These are phyloP conservation scores for Colletotrichum navitas DNA, from an alignment of 2,329 filamentous ascomycete species.

Conservation along the genomic window DNA sequence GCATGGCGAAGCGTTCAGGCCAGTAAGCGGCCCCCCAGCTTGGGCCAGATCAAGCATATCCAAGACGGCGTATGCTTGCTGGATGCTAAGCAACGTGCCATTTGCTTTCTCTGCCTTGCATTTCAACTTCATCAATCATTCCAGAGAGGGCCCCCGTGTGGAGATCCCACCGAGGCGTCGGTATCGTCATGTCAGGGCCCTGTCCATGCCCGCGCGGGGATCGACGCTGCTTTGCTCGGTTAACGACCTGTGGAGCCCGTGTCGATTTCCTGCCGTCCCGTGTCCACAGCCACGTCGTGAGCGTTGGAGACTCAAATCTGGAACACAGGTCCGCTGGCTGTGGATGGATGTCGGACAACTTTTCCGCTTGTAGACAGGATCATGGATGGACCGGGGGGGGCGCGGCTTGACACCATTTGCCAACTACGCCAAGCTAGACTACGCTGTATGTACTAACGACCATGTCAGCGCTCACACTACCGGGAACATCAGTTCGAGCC, in stretches of 20 bases:
- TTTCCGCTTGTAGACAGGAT: neutral
- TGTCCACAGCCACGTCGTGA: conserved; percentile 24
- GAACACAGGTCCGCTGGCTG: neutral
- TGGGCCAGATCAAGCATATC: neutral
- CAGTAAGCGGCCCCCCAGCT: neutral
- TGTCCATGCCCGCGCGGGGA: conserved; percentile 20
- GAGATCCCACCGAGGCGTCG: conserved; percentile 5
- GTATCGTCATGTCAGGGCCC: conserved; percentile 16
- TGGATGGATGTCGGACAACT: neutral
- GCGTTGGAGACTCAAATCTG: neutral
- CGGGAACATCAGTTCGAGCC: conserved; percentile 5
- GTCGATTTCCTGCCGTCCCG: conserved; percentile 1
- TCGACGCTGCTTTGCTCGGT: conserved; percentile 26
- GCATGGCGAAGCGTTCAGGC: neutral
- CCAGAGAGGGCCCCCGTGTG: neutral
- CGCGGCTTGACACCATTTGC: conserved; percentile 5
- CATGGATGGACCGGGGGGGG: neutral
- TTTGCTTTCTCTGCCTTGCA: neutral
- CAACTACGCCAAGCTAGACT: neutral
- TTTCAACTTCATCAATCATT: neutral
- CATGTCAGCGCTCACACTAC: neutral
- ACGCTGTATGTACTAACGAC: neutral
- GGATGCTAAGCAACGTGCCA: neutral
- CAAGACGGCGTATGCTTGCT: neutral
- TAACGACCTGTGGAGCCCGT: conserved; percentile 18